Conservation (phyloP, 2,329 filamentous ascomycete genomes). For the Verticillium klebahnii region DNA sequence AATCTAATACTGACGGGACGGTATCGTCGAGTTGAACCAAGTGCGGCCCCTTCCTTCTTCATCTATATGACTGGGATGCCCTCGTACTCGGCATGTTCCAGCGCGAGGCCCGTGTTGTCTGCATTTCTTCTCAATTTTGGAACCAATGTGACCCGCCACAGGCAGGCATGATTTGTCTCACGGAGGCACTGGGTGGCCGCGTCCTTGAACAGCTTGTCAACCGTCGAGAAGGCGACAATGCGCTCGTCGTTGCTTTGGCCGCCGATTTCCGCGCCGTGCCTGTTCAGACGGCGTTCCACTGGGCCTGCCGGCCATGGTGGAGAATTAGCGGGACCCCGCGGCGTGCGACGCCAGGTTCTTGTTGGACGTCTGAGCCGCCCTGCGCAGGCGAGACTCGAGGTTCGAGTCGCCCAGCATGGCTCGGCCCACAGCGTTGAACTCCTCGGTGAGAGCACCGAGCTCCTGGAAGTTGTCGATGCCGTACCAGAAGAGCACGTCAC, state of each 20-base stretch:
- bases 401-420: slow-evolving; percentile 88
- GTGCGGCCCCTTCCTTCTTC: neutral
- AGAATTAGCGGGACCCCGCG: slow-evolving; percentile 52
- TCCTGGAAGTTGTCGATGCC: slow-evolving; percentile 78
- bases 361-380: slow-evolving; percentile 67
- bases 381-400: slow-evolving; percentile 78
- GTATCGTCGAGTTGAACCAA: neutral
- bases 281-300: slow-evolving; percentile 43
- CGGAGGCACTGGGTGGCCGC: slow-evolving; percentile 89
- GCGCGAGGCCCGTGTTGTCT: slow-evolving; percentile 93
- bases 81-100: slow-evolving; percentile 84
- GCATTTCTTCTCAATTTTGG: slow-evolving; percentile 6
- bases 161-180: slow-evolving; percentile 42
- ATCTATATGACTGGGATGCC: slow-evolving; percentile 62
- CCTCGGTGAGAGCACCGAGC: slow-evolving; percentile 76
- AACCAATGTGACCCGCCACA: slow-evolving; percentile 2
- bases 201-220: slow-evolving; percentile 92
- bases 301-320: slow-evolving; percentile 46
- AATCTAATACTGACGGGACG: neutral
- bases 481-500: slow-evolving; percentile 95
- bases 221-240: slow-evolving; percentile 89
- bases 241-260: slow-evolving; percentile 83
- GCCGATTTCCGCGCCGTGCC: slow-evolving; percentile 89
- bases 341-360: slow-evolving; percentile 35
- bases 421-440: slow-evolving; percentile 77